phyloP scores from a whole-genome alignment of 1,139 yeast species.

The Zygoascus sp. region DNA sequence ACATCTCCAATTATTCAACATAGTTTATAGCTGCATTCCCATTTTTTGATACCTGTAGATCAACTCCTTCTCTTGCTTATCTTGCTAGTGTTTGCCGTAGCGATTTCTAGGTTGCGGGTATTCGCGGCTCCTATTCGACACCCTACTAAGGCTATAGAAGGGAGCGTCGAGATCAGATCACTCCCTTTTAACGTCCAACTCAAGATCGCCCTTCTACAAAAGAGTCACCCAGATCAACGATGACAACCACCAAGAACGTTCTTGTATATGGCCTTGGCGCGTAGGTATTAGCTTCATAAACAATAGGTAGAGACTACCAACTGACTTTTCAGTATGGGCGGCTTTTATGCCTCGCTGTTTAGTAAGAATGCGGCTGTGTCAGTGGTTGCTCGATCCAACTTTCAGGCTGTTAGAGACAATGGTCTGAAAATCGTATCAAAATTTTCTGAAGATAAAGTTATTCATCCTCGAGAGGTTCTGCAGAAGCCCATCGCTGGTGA shows the following conservation, averaged over 20 bases:
- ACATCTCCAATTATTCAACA: no score
- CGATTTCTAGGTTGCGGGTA: no score
- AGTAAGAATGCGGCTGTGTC: slow-evolving; percentile 39
- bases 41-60: no score
- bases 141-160: no score
- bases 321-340: slow-evolving; percentile 20
- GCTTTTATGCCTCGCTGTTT: slow-evolving; percentile 21
- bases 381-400: slow-evolving; percentile 54
- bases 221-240: background rate
- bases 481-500: slow-evolving; percentile 40
- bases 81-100: no score
- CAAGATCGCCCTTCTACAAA: no score
- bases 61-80: no score
- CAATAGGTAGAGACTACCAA: background rate
- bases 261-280: slow-evolving; percentile 22
- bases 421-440: slow-evolving; percentile 51
- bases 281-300: slow-evolving; percentile 13
- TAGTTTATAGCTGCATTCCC: no score
- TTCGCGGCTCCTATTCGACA: no score
- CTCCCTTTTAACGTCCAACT: no score
- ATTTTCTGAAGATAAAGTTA: slow-evolving; percentile 43
- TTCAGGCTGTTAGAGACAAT: slow-evolving; percentile 41
- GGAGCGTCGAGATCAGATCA: no score
- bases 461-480: slow-evolving; percentile 23
- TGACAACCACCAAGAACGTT: slow-evolving; percentile 6